These are phyloP conservation scores for Fusarium scirpi DNA, from an alignment of 2,329 filamentous ascomycete species.

Conservation along the genomic window DNA sequence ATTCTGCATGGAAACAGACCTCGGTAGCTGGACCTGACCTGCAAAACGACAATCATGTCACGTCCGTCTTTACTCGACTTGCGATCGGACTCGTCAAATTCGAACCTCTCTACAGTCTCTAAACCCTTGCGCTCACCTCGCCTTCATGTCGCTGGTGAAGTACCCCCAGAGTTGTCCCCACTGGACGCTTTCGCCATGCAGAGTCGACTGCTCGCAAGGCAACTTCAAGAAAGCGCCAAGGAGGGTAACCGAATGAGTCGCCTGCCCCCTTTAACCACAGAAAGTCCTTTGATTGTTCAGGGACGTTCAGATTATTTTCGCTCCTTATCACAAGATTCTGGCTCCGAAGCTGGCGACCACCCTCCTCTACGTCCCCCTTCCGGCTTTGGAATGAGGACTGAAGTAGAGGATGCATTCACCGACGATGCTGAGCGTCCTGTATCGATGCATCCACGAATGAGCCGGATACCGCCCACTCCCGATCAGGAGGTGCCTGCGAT, in stretches of 20 bases:
- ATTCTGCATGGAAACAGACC: conserved; percentile 37
- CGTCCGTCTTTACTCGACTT: conserved; percentile 71
- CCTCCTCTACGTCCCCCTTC: conserved; percentile 46
- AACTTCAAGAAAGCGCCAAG: conserved; percentile 83
- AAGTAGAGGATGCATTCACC: conserved; percentile 67
- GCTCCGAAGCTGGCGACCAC: conserved; percentile 57
- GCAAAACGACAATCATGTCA: conserved; percentile 55
- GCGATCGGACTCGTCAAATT: conserved; percentile 67
- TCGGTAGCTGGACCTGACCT: conserved; percentile 22
- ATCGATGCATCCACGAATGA: conserved; percentile 82
- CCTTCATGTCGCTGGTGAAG: conserved; percentile 80
- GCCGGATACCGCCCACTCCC: conserved; percentile 67
- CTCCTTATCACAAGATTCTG: conserved; percentile 74
- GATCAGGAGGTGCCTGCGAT: conserved; percentile 62
- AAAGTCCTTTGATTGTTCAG: conserved; percentile 81
- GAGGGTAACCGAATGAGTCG: conserved; percentile 85
- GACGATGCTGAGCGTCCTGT: conserved; percentile 68
- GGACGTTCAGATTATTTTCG: conserved; percentile 85
- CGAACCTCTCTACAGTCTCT: conserved; percentile 58
- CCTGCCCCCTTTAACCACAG: conserved; percentile 83
- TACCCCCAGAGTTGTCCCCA: conserved; percentile 90
- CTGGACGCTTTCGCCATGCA: conserved; percentile 96
- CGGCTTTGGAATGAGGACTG: conserved; percentile 62
- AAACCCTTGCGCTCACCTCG: conserved; percentile 77
- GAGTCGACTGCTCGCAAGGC: conserved; percentile 85